A percentile compares a stretch with the other conserved stretches of the same genome.
phyloP scores from a whole-genome alignment of 306 rosid species.

The Oxytropis ochrocephala region DNA sequence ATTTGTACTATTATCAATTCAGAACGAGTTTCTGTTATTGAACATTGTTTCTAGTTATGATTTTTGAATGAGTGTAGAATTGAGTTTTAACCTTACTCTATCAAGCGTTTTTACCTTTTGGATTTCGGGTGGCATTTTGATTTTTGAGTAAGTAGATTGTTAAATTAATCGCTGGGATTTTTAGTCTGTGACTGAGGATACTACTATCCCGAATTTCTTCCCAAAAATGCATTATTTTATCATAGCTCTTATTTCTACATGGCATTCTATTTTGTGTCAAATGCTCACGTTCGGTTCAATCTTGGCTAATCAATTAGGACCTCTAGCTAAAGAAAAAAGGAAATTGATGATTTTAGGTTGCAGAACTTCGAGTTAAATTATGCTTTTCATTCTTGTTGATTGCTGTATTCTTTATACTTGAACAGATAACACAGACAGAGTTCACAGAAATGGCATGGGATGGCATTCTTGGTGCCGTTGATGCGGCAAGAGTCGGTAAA shows the following conservation, averaged over 20 bases:
- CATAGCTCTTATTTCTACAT: background rate
- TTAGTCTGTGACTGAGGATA: no score
- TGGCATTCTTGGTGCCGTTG: constrained; percentile 74
- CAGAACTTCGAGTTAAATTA: background rate
- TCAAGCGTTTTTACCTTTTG: no score
- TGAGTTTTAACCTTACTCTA: background rate
- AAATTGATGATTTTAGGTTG: background rate
- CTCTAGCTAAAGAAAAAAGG: background rate
- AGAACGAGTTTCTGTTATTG: background rate
- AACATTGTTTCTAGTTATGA: background rate
- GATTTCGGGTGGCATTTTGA: no score
- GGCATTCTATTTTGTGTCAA: background rate
- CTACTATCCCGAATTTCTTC: no score
- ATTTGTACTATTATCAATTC: background rate
- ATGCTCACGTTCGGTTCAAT: background rate
- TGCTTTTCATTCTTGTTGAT: background rate
- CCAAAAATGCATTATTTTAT: background rate
- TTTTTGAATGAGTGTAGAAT: background rate
- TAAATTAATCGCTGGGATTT: no score
- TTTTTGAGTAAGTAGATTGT: no score
- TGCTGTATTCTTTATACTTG: background rate
- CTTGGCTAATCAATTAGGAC: background rate
- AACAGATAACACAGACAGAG: constrained; percentile 61
- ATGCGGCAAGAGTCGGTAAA: constrained; percentile 68
- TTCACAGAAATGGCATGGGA: constrained; percentile 99